Evolutionary conservation across 345 rosid genomes (phyloP), one percentile per base, ranked within the genome.

Genomic region (Populus pruinosa): DNA sequence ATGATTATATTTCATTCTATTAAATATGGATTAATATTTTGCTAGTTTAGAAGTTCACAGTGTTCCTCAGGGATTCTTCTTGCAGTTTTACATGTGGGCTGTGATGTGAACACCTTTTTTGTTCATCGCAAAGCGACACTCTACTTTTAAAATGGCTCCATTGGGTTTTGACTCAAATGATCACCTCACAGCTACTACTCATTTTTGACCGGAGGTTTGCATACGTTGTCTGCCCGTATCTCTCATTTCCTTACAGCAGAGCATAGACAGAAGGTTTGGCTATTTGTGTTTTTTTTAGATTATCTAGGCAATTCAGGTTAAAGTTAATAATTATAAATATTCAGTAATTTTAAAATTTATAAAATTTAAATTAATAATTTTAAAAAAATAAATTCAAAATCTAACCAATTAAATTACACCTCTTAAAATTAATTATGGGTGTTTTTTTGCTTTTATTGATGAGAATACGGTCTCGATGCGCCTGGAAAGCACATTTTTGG

Each of bases 381-480:
- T n/a, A n/a, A n/a, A n/a, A n/a, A n/a, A n/a, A n/a, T n/a, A n/a
- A n/a, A n/a, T n/a, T n/a, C n/a, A n/a, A n/a, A n/a, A n/a, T n/a
- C n/a, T n/a, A n/a, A n/a, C n/a, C n/a, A n/a, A n/a, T n/a, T n/a
- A n/a, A n/a, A n/a, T n/a, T n/a, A n/a, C n/a, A n/a, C n/a, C n/a
- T n/a, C n/a, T n/a, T n/a, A n/a, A n/a, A n/a, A n/a, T n/a, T n/a
- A n/a, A n/a, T n/a, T n/a, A n/a, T n/a, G n/a, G n/a, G n/a, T n/a
- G n/a, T n/a, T n/a, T n/a, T n/a, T n/a, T 35, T 49, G 66, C 78
- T 79, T 69, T 49, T 79, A 18, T 47, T 79, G 55, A 79, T 69
- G 82, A 75, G 74, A 69, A 33, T 64, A 9, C 82, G 70, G 78
- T 74, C 20, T 74, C 5, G 39, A 79, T 77, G 78, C 82, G 82